Evolutionary conservation across 345 rosid species (phyloP), one percentile per base, ranked within the genome.

Genomic region (Garcia nutans): DNA sequence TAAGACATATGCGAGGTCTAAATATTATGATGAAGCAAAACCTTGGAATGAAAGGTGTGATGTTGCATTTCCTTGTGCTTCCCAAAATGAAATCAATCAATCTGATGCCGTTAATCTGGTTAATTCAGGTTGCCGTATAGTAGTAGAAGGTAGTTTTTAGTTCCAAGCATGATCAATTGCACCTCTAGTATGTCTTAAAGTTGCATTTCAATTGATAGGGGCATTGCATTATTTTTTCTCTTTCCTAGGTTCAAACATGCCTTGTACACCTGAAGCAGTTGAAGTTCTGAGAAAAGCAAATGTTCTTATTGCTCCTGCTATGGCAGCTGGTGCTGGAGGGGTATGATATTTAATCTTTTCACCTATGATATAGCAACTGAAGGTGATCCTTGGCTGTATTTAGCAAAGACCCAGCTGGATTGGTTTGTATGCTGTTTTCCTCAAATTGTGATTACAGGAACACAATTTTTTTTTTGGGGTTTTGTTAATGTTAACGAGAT

Each of bases 251-350:
- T 92, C 99, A 69, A 93, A 87, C 82, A 96, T 96, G 99, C 96
- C 99, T 5, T 96, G 98, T 79, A 90, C 98, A 67, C 86, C 96
- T 76, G 99, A 93, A 88, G 99, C 97, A 33, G 88, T 88, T 73
- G 98, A 93, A 73, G 87, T 92, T 76, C 84, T 96, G 84, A 90
- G 89, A 80, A 93, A 93, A 80, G 93, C 96, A 50, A 92, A 87
- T 84, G 90, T 96, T 72, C 92, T 96, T 66, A 84, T 90, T 56
- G 99, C 97, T 79, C 99, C 99, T 83, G 93, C 98, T 61, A 83
- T 93, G 87, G 99, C 99, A 59, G 97, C 99, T 78, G 97, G 98
- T 81, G 96, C 99, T 72, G 99, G 99, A 83, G 98, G 97, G 88
- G 99, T 96, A 74, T 52, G 87, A 75, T 77, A 67, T 68, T 87